phyloP scores from a whole-genome alignment of 768 basidiomycete genomes.

The Albatrellus ellisii region DNA sequence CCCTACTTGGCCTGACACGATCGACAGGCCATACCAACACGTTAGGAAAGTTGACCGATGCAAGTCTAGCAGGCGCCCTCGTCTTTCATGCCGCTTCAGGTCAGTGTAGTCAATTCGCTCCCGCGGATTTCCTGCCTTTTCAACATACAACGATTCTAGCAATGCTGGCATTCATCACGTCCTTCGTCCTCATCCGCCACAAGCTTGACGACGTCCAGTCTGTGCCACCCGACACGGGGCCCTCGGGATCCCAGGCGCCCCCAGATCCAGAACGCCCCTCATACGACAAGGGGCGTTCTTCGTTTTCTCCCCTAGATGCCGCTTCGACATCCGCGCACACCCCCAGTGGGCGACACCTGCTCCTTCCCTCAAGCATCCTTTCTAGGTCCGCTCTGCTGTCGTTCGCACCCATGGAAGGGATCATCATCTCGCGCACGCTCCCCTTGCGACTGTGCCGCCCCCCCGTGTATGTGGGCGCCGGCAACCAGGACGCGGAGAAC shows the following conservation, averaged over 20 bases:
- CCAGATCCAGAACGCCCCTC: not conserved
- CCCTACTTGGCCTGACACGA: slow-evolving; percentile 1
- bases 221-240: not conserved
- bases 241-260: not conserved
- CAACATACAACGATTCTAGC: slow-evolving; percentile 3
- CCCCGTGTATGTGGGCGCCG: not conserved
- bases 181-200: slow-evolving; percentile 10
- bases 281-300: too few species aligned
- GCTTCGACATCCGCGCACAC: not conserved
- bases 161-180: slow-evolving; percentile 7
- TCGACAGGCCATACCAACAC: not conserved
- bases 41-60: slow-evolving; percentile 1
- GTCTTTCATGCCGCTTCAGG: slow-evolving; percentile 12
- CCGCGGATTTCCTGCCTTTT: not conserved
- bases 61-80: slow-evolving; percentile 9
- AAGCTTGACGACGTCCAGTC: slow-evolving; percentile 2
- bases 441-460: not conserved
- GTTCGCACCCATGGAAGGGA: not conserved
- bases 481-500: slow-evolving; percentile 1
- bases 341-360: not conserved
- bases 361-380: not conserved
- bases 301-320: not conserved
- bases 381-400: not conserved
- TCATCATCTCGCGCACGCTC: not conserved
- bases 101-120: slow-evolving; percentile 2